These are phyloP conservation scores for Agaricus sinodeliciosus DNA, from an alignment of 768 basidiomycete species.

Conservation along the genomic window DNA sequence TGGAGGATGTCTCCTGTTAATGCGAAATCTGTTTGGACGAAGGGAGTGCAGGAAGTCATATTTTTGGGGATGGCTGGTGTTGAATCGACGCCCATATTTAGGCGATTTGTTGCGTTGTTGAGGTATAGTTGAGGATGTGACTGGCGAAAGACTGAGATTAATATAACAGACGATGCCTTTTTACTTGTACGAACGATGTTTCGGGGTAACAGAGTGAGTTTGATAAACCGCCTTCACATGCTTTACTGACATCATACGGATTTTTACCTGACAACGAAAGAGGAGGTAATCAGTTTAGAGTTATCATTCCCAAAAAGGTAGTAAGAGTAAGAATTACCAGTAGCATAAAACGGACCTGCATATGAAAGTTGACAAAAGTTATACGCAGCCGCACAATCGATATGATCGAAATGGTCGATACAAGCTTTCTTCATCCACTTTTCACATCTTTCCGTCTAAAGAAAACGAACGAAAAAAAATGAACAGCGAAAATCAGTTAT, in stretches of 20 bases:
- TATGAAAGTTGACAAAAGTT: slow-evolving; percentile 43
- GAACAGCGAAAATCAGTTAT: background rate
- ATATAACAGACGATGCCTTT: background rate
- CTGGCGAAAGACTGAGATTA: slow-evolving; percentile 22
- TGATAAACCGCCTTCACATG: slow-evolving; percentile 41
- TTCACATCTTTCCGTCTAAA: slow-evolving; percentile 58
- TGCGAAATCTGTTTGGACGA: background rate
- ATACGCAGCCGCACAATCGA: slow-evolving; percentile 57
- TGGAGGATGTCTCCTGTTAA: background rate
- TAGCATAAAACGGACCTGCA: background rate
- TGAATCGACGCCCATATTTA: slow-evolving; percentile 56
- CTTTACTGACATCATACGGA: slow-evolving; percentile 63
- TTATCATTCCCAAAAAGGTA: too few relatives aligned
- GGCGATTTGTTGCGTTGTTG: slow-evolving; percentile 45
- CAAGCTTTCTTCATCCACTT: slow-evolving; percentile 49
- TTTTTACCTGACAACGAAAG: slow-evolving; percentile 30
- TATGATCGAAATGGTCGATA: slow-evolving; percentile 55
- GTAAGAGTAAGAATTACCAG: too few relatives aligned
- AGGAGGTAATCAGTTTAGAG: too few relatives aligned
- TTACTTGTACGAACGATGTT: slow-evolving; percentile 23
- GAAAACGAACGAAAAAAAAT: background rate
- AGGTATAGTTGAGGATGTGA: slow-evolving; percentile 56
- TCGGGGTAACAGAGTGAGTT: slow-evolving; percentile 56
- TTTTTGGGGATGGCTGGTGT: slow-evolving; percentile 17
- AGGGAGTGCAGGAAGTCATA: slow-evolving; percentile 23